Base-by-base conservation (phyloP, 352 stramenopile genomes). In the Phytopythium litorale region DNA sequence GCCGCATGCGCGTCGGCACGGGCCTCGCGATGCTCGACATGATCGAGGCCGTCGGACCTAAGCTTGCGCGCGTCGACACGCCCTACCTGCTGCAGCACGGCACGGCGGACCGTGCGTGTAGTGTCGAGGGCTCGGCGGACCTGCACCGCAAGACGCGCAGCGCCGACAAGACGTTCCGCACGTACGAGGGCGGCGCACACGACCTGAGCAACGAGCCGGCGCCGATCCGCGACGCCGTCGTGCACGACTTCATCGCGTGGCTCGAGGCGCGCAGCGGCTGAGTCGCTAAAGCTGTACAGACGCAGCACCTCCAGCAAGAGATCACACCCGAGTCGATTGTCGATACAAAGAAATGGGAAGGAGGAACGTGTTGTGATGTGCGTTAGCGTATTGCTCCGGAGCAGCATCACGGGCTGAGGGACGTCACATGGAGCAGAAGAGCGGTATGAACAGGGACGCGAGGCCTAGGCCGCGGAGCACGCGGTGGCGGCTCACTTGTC, bases 51-150 rank as follows among this genome's bases (percentile, higher is more conserved):
- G 72, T 94, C 33, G 79, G 86, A 23, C 70, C 78, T 63, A 78
- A 87, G 61, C 61, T 85, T 28, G 67, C 84, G 25, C 58, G 72
- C 23, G 88, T 92, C 50, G 78, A 88, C 52, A 79, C 73, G 61
- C 79, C 84, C n/a, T 92, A 91, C 62, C 61, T 91, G 62, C 80
- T 94, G 37, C 80, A 92, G 56, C 84, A 94, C 50, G 84, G 84
- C 28, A 76, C 70, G 21, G 73, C 63, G n/a, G 84, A 94, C 68
- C 73, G 70, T 50, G 81, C 84, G 21, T 94, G 84, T 64, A 80
- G 80, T 52, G 76, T 91, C 56, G 86, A 71, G 3, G 84, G 84
- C 28, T 92, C 84, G 3, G 72, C 84, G 16, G 73, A 66, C 13
- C 76, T 91, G 13, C 75, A 90, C 56, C 25, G 63, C 1, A 78